These are phyloP conservation scores for Backusella tuberculispora DNA, from an alignment of 192 early-diverging fungal genomes.

Conservation along the genomic window DNA sequence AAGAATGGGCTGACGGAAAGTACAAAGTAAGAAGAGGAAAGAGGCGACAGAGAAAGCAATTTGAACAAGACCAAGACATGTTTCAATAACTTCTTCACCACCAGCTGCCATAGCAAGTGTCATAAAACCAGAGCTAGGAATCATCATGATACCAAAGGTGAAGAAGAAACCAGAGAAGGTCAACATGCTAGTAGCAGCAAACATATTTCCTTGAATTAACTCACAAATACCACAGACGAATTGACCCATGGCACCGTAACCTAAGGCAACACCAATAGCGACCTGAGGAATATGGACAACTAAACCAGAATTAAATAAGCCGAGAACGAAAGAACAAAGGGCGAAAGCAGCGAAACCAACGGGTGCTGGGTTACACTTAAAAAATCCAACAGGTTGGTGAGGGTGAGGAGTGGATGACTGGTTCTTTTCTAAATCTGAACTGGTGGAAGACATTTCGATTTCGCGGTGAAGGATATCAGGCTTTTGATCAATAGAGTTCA, in stretches of 20 bases:
- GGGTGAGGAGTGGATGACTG: not conserved
- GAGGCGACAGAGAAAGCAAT: constrained; percentile 26
- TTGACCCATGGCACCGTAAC: constrained; percentile 25
- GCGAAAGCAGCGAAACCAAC: constrained; percentile 35
- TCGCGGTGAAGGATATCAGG: constrained; percentile 2
- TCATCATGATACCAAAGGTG: constrained; percentile 33
- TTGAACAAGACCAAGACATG: constrained; percentile 17
- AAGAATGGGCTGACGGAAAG: constrained; percentile 26
- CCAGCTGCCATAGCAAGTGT: not conserved
- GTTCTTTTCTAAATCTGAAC: not conserved
- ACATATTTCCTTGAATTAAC: constrained; percentile 28
- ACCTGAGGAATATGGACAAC: constrained; percentile 19
- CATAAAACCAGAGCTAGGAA: constrained; percentile 25
- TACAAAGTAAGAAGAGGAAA: constrained; percentile 31
- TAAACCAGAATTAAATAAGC: constrained; percentile 25
- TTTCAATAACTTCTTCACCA: constrained; percentile 4
- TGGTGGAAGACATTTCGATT: constrained; percentile 4
- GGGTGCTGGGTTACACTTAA: constrained; percentile 14
- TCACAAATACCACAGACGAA: constrained; percentile 27
- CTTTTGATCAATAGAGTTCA: constrained; percentile 5
- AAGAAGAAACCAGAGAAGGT: constrained; percentile 33
- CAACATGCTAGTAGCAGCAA: constrained; percentile 32
- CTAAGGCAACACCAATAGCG: constrained; percentile 31
- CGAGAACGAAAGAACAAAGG: constrained; percentile 25
- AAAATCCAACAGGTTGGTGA: constrained; percentile 1